phyloP scores from a whole-genome alignment of 352 stramenopile species.

The Phytophthora pinifolia region DNA sequence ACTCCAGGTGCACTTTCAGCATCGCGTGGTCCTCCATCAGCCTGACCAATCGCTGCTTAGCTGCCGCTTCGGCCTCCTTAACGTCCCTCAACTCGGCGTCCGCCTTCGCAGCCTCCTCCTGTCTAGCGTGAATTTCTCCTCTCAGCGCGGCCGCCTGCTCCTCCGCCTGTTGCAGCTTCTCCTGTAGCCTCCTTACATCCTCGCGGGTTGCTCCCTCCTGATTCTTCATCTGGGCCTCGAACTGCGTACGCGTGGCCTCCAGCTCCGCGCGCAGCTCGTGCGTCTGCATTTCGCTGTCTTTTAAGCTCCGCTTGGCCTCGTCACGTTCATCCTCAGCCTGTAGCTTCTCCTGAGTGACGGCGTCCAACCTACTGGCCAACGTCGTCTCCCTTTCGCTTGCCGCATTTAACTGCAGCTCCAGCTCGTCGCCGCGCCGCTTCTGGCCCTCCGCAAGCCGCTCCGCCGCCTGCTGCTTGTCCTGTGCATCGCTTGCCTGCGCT shows the following conservation, averaged over 20 bases:
- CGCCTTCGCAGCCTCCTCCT: slow-evolving; percentile 43
- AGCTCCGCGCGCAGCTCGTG: slow-evolving; percentile 29
- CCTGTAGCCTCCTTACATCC: slow-evolving; percentile 31
- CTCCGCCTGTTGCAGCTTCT: slow-evolving; percentile 34
- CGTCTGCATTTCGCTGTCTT: slow-evolving; percentile 13
- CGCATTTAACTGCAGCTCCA: slow-evolving; percentile 22
- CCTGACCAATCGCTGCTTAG: slow-evolving; percentile 60
- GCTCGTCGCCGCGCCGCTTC: slow-evolving; percentile 21
- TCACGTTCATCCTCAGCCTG: slow-evolving; percentile 37
- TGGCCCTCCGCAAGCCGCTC: slow-evolving; percentile 6
- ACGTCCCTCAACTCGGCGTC: slow-evolving; percentile 43
- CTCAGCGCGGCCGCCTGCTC: slow-evolving; percentile 46
- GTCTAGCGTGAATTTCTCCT: slow-evolving; percentile 55
- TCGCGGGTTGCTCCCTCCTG: slow-evolving; percentile 32
- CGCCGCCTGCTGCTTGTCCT: slow-evolving; percentile 26
- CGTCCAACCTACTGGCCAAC: slow-evolving; percentile 18
- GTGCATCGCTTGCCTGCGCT: slow-evolving; percentile 24
- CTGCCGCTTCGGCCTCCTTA: slow-evolving; percentile 29
- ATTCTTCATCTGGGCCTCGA: slow-evolving; percentile 31
- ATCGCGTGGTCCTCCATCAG: slow-evolving; percentile 63
- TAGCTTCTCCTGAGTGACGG: slow-evolving; percentile 35
- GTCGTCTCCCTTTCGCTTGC: slow-evolving; percentile 13
- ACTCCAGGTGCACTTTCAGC: slow-evolving; percentile 44
- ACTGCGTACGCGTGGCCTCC: slow-evolving; percentile 25
- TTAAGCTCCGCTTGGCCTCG: slow-evolving; percentile 8